These are phyloP conservation scores for Calonectria pteridis DNA, from an alignment of 2,329 filamentous ascomycete species.

Conservation along the genomic window DNA sequence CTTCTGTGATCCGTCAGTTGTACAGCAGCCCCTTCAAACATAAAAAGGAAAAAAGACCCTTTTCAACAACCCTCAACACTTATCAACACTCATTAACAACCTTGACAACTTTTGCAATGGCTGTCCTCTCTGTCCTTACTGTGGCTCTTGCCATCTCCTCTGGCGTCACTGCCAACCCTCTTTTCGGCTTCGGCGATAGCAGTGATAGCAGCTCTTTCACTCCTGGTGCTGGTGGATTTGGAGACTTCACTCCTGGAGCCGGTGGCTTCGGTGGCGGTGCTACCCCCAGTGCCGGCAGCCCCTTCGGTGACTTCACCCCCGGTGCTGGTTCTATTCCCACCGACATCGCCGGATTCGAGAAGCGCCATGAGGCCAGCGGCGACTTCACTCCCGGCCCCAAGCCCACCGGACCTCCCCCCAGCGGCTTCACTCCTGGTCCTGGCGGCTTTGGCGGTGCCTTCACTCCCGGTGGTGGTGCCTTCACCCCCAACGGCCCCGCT, in stretches of 20 bases:
- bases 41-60: conserved; percentile 2
- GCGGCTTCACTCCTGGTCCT: conserved; percentile 26
- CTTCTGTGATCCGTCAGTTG: conserved; percentile 44
- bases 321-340: background rate
- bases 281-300: background rate
- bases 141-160: conserved; percentile 44
- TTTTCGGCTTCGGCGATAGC: conserved; percentile 29
- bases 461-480: conserved; percentile 12
- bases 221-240: conserved; percentile 11
- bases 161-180: conserved; percentile 32
- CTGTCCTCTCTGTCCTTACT: conserved; percentile 43
- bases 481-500: background rate
- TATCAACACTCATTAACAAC: conserved; percentile 12
- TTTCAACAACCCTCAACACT: conserved; percentile 18
- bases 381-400: background rate
- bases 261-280: background rate
- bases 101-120: conserved; percentile 33
- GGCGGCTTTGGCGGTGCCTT: conserved; percentile 23
- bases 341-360: background rate
- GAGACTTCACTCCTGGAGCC: background rate
- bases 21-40: conserved; percentile 30
- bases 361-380: background rate
- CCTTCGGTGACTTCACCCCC: conserved; percentile 13
- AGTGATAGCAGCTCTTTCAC: background rate
- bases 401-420: background rate